phyloP scores from a whole-genome alignment of 1,284 basidiomycete species.

The Tylopilus sp. region DNA sequence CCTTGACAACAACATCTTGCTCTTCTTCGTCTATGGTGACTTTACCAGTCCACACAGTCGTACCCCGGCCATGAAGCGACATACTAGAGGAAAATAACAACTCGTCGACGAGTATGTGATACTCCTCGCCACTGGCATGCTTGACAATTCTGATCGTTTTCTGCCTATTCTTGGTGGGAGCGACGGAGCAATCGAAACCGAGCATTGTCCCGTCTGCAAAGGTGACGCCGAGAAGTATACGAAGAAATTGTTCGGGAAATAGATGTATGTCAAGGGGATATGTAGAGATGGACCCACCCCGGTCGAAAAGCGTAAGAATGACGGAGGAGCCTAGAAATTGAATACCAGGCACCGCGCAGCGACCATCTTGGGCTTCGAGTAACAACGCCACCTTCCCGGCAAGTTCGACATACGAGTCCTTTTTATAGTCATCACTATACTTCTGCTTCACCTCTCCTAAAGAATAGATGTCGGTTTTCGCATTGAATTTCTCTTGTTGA shows the following conservation, averaged over 20 bases:
- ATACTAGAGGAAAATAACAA: slow-evolving; percentile 9
- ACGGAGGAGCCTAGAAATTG: neutral
- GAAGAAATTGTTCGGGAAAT: neutral
- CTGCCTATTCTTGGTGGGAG: neutral
- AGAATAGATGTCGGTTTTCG: neutral
- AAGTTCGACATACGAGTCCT: slow-evolving; percentile 7
- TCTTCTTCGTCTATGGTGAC: neutral
- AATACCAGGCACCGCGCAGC: neutral
- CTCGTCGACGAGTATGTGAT: neutral
- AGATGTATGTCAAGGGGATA: slow-evolving; percentile 5
- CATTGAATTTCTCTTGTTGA: neutral
- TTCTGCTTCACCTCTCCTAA: slow-evolving; percentile 9
- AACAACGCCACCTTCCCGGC: neutral
- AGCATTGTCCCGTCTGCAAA: neutral
- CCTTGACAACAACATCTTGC: slow-evolving; percentile 8
- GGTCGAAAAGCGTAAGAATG: slow-evolving; percentile 6
- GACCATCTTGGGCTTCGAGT: slow-evolving; percentile 7
- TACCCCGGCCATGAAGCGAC: slow-evolving; percentile 4
- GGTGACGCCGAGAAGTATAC: slow-evolving; percentile 6
- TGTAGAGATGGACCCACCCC: slow-evolving; percentile 6
- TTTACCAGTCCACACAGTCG: slow-evolving; percentile 3
- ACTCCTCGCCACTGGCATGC: neutral
- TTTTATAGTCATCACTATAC: neutral
- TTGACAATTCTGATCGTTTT: neutral
- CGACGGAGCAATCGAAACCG: slow-evolving; percentile 4